Conservation (phyloP, 768 basidiomycete species). For the Podaxis carcinomalis region DNA sequence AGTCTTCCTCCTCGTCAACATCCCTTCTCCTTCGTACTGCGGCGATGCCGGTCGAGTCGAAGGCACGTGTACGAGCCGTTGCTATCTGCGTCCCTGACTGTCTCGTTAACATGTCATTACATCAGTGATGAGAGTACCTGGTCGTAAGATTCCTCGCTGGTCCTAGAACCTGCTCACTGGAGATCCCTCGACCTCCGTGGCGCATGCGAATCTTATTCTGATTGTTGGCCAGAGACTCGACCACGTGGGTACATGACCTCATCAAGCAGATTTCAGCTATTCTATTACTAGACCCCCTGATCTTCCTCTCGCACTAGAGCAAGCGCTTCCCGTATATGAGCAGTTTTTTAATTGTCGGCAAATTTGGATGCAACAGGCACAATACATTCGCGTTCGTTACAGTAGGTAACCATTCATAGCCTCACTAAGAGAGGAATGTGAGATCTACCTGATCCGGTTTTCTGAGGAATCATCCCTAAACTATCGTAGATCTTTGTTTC, state of each 20-base stretch:
- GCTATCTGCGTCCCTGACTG: not conserved
- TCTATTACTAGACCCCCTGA: not conserved
- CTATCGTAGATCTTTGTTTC: constrained; percentile 7
- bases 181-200: not conserved
- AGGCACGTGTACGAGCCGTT: constrained; percentile 9
- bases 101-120: not conserved
- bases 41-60: not conserved
- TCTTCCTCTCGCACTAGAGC: not conserved
- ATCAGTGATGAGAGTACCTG: not conserved
- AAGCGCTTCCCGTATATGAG: not conserved
- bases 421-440: not conserved
- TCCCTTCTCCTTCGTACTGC: constrained; percentile 9
- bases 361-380: constrained; percentile 3
- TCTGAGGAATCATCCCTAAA: not conserved
- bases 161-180: not conserved
- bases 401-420: constrained; percentile 9
- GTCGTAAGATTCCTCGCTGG: not conserved
- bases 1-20: constrained; percentile 8
- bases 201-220: not conserved
- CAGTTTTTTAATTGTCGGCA: not conserved
- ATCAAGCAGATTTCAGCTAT: not conserved
- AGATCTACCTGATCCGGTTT: constrained; percentile 8
- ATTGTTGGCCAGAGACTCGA: not conserved
- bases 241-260: not conserved
- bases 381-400: constrained; percentile 1